phyloP scores from a whole-genome alignment of 192 early-diverging fungal genomes.

The Rhizoclosmatium globosum region DNA sequence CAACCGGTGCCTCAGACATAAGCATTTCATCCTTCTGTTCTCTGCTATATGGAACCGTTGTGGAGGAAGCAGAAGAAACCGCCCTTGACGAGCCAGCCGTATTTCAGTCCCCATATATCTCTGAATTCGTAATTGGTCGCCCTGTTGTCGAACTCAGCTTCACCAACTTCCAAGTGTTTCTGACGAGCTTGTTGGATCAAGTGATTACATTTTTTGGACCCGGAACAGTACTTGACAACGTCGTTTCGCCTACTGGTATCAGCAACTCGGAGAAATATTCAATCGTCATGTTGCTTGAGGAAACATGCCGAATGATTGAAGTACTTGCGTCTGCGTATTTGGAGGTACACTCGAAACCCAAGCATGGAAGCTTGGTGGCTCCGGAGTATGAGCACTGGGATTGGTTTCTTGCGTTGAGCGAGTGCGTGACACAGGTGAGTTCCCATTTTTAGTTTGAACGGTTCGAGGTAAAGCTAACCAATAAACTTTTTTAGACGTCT shows the following conservation, averaged over 20 bases:
- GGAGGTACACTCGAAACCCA: neutral
- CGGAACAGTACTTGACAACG: neutral
- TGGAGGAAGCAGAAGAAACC: neutral
- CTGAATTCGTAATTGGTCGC: slow-evolving; percentile 20
- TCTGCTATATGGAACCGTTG: slow-evolving; percentile 2
- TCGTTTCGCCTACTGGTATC: too few species aligned
- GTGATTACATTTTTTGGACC: neutral
- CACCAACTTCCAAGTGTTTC: slow-evolving; percentile 3
- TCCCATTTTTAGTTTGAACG: neutral
- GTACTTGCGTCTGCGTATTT: slow-evolving; percentile 14
- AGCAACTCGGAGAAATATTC: neutral
- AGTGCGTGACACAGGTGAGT: slow-evolving; percentile 14
- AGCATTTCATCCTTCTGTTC: slow-evolving; percentile 11
- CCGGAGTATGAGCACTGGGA: slow-evolving; percentile 12
- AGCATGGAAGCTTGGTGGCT: neutral
- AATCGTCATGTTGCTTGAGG: neutral
- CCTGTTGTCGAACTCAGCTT: slow-evolving; percentile 11
- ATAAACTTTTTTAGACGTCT: slow-evolving; percentile 10
- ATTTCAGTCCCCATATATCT: neutral
- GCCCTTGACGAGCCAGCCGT: neutral
- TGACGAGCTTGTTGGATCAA: slow-evolving; percentile 3
- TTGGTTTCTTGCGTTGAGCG: slow-evolving; percentile 14
- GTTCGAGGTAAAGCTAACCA: neutral
- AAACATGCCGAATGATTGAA: slow-evolving; percentile 1
- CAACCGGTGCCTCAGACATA: neutral